Evolutionary conservation across 371 early-diverging fungal genomes (phyloP), one percentile per base, ranked within the genome.

Genomic region (Mucor plumbeus): DNA sequence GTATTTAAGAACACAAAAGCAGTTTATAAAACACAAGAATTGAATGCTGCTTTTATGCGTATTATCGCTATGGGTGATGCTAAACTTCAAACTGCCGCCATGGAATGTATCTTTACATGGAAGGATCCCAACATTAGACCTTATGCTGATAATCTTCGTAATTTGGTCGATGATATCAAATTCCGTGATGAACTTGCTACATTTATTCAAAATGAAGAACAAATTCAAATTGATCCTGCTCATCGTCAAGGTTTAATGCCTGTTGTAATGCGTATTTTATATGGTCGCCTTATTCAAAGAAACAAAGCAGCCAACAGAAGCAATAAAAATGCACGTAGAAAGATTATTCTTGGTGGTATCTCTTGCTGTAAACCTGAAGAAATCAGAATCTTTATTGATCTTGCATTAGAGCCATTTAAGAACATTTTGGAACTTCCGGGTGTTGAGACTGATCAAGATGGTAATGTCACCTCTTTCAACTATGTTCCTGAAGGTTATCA

Each of bases 141-240:
- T 13, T 94, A 94, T 67, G 85, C 84, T 11, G 95, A 94, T 38
- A 85, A 90, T 40, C 78, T 97, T 60, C 82, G 86, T 58, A 88
- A 86, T 31, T 70, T 97, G 56, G 70, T 92, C 13, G 91, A 94
- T 44, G 97, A 97, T n/a, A 77, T 83, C 57, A 91, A 88, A 65
- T 96, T 96, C 88, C 91, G 97, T 31, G 97, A 97, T 66, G 90
- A 90, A 65, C 80, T 99, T 26, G 76, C 92, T 15, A 88, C 89
- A 1, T 87, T 96, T 38, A 82, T 91, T 53, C 75, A 94, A 35
- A 84, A 83, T 7, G 70, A 85, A 31, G 85, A 89, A 36, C 81
- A 80, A 35, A 79, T 76, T 7, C 77, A 83, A 19, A 87, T 94
- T 59, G 89, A 90, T 61, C 72, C 80, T 4, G 74, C 83, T 13